Conservation (phyloP, 1,139 yeast genomes). For the Entelexis sorbosivorans region DNA sequence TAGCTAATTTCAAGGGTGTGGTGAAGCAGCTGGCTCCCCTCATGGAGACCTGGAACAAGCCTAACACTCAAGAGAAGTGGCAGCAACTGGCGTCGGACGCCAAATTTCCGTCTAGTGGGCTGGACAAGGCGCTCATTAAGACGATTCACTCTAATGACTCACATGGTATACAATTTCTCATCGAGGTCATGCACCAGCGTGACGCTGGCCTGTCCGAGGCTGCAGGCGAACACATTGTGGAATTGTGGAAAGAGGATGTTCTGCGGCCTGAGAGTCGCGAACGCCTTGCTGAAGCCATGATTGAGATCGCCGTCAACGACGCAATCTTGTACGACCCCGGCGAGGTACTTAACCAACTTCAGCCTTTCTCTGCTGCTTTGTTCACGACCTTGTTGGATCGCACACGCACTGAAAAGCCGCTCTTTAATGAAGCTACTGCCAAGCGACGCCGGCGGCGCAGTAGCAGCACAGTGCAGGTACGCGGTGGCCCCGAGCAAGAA, state of each 20-base stretch:
- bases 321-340: slow-evolving; percentile 44
- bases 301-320: slow-evolving; percentile 45
- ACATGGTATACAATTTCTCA: slow-evolving; percentile 51
- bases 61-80: slow-evolving; percentile 13
- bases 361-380: slow-evolving; percentile 36
- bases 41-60: slow-evolving; percentile 16
- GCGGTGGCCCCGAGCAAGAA: slow-evolving; percentile 26
- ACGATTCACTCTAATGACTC: slow-evolving; percentile 20
- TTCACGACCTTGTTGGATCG: slow-evolving; percentile 43
- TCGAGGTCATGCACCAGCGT: slow-evolving; percentile 31
- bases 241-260: slow-evolving; percentile 38
- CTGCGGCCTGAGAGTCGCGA: slow-evolving; percentile 51
- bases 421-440: slow-evolving; percentile 41
- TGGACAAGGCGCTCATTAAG: slow-evolving; percentile 21
- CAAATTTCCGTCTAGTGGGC: slow-evolving; percentile 14
- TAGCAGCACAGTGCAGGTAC: slow-evolving; percentile 24
- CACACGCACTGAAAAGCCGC: slow-evolving; percentile 29
- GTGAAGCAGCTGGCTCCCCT: slow-evolving; percentile 18
- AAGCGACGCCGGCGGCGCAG: slow-evolving; percentile 24
- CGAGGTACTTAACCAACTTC: slow-evolving; percentile 42
- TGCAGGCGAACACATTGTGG: slow-evolving; percentile 43
- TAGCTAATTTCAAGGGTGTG: slow-evolving; percentile 23
- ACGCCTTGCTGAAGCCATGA: slow-evolving; percentile 45
- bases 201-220: slow-evolving; percentile 41
- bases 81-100: slow-evolving; percentile 16